Evolutionary conservation across 106 monocot species (phyloP), one percentile per base, ranked within the genome.

Genomic region (Acorus gramineus): DNA sequence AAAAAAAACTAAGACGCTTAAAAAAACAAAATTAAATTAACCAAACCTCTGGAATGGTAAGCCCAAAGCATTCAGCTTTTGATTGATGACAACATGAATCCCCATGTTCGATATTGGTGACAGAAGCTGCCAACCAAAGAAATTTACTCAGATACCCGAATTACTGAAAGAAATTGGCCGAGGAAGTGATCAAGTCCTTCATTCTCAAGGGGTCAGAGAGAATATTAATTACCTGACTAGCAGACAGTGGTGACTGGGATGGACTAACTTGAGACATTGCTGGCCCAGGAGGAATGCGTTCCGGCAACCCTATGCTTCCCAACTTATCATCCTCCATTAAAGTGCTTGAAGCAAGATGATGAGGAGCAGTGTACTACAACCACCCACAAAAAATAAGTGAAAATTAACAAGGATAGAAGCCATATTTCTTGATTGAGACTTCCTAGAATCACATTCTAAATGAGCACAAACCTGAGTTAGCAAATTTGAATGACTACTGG

Each of bases 281-380:
- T 60, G 84, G 81, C 71, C 52, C 79, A 79, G 91, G 75, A 53
- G 80, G 69, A 54, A 79, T 63, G 10, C 92, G 87, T 67, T 98
- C 96, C 65, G 83, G 75, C 47, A 98, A 76, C 42, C 79, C 67
- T 57, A 98, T 55, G 60, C 78, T 45, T 4, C 77, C 79, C 66
- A 78, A 55, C 68, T 86, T 94, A 48, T 91, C 96, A 68, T 98
- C 96, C 28, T 96, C 96, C 42, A 63, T 68, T 53, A 85, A 66
- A 5, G 79, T 70, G 72, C 55, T 85, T 55, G 87, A 65, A 70
- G 75, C 49, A 65, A 81, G 71, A 64, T 88, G 91, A 11, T 83
- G 51, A 69, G 91, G 49, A 61, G 78, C 59, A 67, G 85, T 47
- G 71, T 91, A 90, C 91, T 91, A 60, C 51, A 66, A 28, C 28